These are phyloP conservation scores for Lactarius psammicola DNA, from an alignment of 768 basidiomycete species.

Conservation along the genomic window DNA sequence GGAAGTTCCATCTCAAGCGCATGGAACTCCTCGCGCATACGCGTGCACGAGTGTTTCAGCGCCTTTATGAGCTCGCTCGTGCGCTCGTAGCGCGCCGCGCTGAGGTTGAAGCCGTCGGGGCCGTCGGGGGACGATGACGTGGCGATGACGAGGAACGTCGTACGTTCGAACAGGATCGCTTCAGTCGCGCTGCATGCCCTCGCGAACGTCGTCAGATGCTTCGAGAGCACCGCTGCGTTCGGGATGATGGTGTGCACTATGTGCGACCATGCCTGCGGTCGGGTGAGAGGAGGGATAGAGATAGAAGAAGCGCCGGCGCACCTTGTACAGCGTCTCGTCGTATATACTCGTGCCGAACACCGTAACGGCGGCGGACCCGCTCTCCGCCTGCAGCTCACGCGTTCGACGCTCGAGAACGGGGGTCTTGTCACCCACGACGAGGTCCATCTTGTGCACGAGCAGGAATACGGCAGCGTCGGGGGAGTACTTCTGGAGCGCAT, in stretches of 20 bases:
- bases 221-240: constrained; percentile 84
- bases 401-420: constrained; percentile 67
- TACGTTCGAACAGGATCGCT: constrained; percentile 93
- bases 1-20: constrained; percentile 82
- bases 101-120: constrained; percentile 43
- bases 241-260: constrained; percentile 97
- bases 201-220: constrained; percentile 84
- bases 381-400: constrained; percentile 68
- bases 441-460: constrained; percentile 97
- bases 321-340: constrained; percentile 96
- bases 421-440: constrained; percentile 64
- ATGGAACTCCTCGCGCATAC: constrained; percentile 80
- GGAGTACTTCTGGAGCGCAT: constrained; percentile 73
- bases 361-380: constrained; percentile 56
- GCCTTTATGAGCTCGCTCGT: constrained; percentile 93
- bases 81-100: constrained; percentile 76
- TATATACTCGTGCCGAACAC: constrained; percentile 96
- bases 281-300: not conserved
- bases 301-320: constrained; percentile 32
- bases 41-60: constrained; percentile 90
- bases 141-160: constrained; percentile 97
- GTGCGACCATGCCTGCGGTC: constrained; percentile 87
- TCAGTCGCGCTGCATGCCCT: constrained; percentile 87
- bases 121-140: constrained; percentile 55
- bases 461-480: constrained; percentile 85